Evolutionary conservation across 345 rosid species (phyloP).

Genomic region (Eucalyptus curtisii): DNA sequence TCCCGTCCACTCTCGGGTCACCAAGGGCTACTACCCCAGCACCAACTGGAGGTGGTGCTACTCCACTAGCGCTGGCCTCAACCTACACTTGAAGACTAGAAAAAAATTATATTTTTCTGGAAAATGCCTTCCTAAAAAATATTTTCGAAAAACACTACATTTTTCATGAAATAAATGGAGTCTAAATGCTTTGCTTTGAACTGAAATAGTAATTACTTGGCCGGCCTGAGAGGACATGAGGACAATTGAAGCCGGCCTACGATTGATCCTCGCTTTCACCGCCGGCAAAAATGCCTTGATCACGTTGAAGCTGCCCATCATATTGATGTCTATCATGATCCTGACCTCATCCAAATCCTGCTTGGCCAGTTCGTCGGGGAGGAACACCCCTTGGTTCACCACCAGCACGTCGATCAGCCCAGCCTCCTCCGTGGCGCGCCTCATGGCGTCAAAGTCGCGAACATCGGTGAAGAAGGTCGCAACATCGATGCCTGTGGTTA

Average conservation of each 20-base stretch:
- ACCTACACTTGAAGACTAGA: no score
- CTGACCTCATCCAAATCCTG: conserved; percentile 58
- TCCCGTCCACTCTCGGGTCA: no score
- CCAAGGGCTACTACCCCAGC: no score
- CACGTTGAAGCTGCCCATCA: conserved; percentile 72
- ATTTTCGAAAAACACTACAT: no score
- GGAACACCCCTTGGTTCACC: conserved; percentile 74
- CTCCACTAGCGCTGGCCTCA: no score
- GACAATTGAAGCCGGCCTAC: conserved; percentile 51
- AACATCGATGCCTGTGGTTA: conserved; percentile 56
- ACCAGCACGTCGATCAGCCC: conserved; percentile 71
- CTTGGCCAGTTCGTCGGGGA: conserved; percentile 41
- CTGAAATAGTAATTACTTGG: conserved; percentile 26
- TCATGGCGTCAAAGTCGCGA: conserved; percentile 48
- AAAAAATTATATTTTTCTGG: no score
- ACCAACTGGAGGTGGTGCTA: no score
- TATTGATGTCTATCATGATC: conserved; percentile 68
- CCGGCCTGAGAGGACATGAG: conserved; percentile 89
- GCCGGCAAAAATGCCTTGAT: conserved; percentile 69
- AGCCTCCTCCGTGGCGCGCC: conserved; percentile 34
- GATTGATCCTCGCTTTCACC: conserved; percentile 49
- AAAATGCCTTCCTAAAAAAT: no score
- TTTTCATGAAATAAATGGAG: no score
- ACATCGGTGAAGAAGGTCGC: conserved; percentile 62
- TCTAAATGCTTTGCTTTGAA: background rate